Conservation (phyloP, 2,329 filamentous ascomycete genomes). For the Fusarium cyanostomum region DNA sequence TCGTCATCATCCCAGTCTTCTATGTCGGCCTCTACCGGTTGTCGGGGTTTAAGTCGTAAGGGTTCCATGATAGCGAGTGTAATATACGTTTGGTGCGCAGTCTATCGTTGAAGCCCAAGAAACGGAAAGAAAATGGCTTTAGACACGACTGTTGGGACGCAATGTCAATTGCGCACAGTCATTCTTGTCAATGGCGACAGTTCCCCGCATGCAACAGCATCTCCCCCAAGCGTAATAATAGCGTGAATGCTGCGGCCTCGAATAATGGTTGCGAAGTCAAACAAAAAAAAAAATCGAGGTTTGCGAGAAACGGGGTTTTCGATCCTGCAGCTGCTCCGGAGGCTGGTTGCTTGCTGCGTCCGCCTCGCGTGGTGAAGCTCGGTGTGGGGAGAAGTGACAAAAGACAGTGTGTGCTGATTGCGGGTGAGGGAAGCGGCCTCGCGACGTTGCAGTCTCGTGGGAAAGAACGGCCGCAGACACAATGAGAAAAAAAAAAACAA, state of each 20-base stretch:
- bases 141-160: constrained; percentile 30
- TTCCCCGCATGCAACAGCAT: constrained; percentile 40
- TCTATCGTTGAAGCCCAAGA: constrained; percentile 22
- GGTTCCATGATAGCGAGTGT: constrained; percentile 59
- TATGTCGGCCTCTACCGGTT: constrained; percentile 67
- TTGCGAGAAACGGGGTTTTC: constrained; percentile 13
- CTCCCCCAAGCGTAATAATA: constrained; percentile 26
- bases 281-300: constrained; percentile 17
- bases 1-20: constrained; percentile 86
- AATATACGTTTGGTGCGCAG: constrained; percentile 16
- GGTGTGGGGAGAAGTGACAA: constrained; percentile 26
- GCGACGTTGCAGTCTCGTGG: constrained; percentile 10
- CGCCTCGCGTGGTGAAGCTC: constrained; percentile 17
- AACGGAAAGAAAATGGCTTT: constrained; percentile 18
- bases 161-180: constrained; percentile 44
- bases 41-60: constrained; percentile 62
- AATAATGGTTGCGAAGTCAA: constrained; percentile 1
- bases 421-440: constrained; percentile 26
- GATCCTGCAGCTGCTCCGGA: constrained; percentile 7
- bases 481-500: constrained; percentile 17
- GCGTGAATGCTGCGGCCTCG: constrained; percentile 14
- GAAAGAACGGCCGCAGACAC: constrained; percentile 4
- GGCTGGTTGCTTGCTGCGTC: constrained; percentile 18
- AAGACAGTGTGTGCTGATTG: constrained; percentile 9
- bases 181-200: constrained; percentile 42